Evolutionary conservation across 2,329 filamentous ascomycete species (phyloP), one percentile per base, ranked within the genome.

Genomic region (Juglanconis sp.): DNA sequence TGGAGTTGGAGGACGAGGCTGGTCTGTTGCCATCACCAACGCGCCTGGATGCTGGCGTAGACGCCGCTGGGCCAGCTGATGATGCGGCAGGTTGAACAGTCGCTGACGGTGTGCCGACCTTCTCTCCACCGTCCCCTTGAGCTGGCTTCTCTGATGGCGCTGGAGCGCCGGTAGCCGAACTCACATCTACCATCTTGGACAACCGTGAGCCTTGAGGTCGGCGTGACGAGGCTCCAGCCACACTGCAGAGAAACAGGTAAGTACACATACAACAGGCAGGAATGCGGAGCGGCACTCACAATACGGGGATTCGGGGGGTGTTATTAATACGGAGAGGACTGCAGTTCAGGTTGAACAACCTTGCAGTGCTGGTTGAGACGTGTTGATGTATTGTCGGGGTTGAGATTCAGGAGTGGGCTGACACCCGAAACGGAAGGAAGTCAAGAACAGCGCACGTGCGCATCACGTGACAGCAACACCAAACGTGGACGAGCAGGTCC

Each of bases 1-100:
- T 86, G 68, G 81, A 89, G 65, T 83, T 86, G 68, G 87, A 87
- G 70, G 91, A 92, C 69, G 87, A 90, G 67, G 89, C 89, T 13
- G 36, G 44, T 30, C 13, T 63, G 51, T 55, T 46, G n/a, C 9
- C 58, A 53, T 58, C 50, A 40, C 35, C 31, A 47, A 32, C 38
- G 9, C 24, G 32, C 8, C 46, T 40, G 1, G 54, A 48, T 44
- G 46, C 38, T 31, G 50, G 13, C 7, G 17, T 49, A 58, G 52
- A 46, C 35, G 40, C 24, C 34, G 62, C 5, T 30, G 44, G 52
- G 17, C 47, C 17, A 50, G 56, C 34, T 36, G 52, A n/a, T 30
- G 52, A 13, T 7, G 49, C 40, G 3, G 59, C 57, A 17, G 48
- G 24, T 24, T n/a, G 47, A 53, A 53, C 44, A 13, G 56, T 36